A percentile compares a stretch with the other conserved stretches of the same genome.
Evolutionary conservation across 768 basidiomycete genomes (phyloP).

Genomic region (Amanita subjunquillea): DNA sequence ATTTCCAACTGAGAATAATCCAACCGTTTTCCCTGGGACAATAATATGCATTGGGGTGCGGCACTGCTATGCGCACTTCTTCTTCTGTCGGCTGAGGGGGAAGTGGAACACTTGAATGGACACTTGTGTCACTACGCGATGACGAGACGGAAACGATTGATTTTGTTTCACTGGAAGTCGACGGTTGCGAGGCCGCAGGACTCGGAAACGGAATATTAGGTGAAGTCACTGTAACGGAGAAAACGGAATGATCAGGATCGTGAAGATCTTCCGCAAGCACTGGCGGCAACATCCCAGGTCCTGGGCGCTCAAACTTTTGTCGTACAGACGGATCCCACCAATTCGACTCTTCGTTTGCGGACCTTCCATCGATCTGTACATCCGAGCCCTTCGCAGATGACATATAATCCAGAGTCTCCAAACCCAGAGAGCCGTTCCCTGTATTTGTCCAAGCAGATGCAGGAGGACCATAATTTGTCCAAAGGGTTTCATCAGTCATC

Average conservation of each 20-base stretch:
- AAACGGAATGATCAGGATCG: conserved; percentile 63
- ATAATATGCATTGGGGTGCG: conserved; percentile 78
- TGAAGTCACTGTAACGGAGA: conserved; percentile 38
- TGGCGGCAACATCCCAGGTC: conserved; percentile 61
- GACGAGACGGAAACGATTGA: conserved; percentile 7
- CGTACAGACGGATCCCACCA: conserved; percentile 61
- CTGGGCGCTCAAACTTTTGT: conserved; percentile 42
- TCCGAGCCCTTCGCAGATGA: conserved; percentile 16
- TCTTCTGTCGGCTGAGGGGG: conserved; percentile 38
- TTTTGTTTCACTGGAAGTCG: conserved; percentile 7
- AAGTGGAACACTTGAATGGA: conserved; percentile 13
- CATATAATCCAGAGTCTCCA: conserved; percentile 17
- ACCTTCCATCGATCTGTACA: conserved; percentile 49
- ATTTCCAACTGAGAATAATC: conserved; percentile 66
- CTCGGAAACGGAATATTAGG: conserved; percentile 13
- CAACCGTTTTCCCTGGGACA: conserved; percentile 78
- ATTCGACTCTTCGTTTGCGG: conserved; percentile 44
- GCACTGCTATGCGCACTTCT: conserved; percentile 59
- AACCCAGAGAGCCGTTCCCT: conserved; percentile 8
- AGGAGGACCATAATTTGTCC: conserved; percentile 11
- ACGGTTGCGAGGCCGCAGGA: conserved; percentile 15
- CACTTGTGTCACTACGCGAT: conserved; percentile 1
- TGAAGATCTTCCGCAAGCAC: conserved; percentile 59
- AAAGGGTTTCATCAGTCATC: conserved; percentile 7
- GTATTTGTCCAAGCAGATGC: conserved; percentile 7